Percentiles rank a stretch among this genome's conserved stretches.
These are phyloP conservation scores for Saccharomycodes ludwigii DNA, from an alignment of 805 yeast genomes.

Conservation along the genomic window DNA sequence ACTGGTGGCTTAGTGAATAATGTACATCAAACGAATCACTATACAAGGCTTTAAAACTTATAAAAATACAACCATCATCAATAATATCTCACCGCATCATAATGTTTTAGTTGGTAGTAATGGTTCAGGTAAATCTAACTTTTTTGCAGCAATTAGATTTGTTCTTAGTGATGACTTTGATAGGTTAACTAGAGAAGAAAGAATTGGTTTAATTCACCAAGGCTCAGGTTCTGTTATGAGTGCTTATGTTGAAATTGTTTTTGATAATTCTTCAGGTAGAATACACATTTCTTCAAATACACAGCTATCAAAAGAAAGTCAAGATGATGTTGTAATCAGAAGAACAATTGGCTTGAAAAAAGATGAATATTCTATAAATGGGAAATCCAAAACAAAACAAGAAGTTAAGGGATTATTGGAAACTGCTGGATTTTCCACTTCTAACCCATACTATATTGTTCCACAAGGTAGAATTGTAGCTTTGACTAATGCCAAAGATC, in stretches of 20 bases:
- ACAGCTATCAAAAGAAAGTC: conserved; percentile 23
- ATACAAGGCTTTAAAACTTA: conserved; percentile 93
- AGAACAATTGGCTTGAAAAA: conserved; percentile 90
- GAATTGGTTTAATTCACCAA: conserved; percentile 80
- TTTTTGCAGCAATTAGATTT: conserved; percentile 89
- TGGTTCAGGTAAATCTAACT: conserved; percentile 95
- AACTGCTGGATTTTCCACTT: conserved; percentile 82
- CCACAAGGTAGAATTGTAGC: conserved; percentile 92
- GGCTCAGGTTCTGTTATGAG: conserved; percentile 86
- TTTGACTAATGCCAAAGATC: conserved; percentile 78
- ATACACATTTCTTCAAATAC: conserved; percentile 43
- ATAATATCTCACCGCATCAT: conserved; percentile 63
- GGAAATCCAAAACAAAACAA: conserved; percentile 62
- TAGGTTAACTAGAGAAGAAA: conserved; percentile 70
- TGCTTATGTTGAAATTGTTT: conserved; percentile 82
- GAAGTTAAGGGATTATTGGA: conserved; percentile 77
- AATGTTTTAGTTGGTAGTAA: conserved; percentile 86
- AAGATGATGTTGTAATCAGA: conserved; percentile 58
- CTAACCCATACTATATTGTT: conserved; percentile 90
- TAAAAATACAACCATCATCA: conserved; percentile 68
- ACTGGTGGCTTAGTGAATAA: no score
- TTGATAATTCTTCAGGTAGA: conserved; percentile 69
- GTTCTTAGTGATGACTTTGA: conserved; percentile 84
- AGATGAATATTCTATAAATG: conserved; percentile 81
- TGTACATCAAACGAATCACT: conserved; percentile 41